Conservation (phyloP, 2,329 filamentous ascomycete species). For the Trichoderma pleuroti region DNA sequence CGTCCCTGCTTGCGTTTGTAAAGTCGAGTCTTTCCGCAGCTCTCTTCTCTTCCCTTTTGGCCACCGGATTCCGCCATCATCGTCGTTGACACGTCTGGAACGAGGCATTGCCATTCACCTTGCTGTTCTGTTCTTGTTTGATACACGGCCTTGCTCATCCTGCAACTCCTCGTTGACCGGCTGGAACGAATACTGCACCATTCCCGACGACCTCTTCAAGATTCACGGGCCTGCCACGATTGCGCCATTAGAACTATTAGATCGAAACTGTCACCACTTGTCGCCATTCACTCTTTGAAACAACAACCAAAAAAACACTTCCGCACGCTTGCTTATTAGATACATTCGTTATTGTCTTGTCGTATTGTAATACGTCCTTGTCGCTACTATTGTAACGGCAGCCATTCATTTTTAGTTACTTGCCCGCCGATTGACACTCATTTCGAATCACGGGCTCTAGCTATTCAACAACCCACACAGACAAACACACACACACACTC, state of each 20-base stretch:
- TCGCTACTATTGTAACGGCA: constrained; percentile 6
- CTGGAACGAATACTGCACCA: not conserved
- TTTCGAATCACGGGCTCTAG: constrained; percentile 1
- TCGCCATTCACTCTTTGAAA: constrained; percentile 13
- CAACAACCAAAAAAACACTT: not conserved
- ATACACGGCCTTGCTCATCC: not conserved
- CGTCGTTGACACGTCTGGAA: constrained; percentile 32
- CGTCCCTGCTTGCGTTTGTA: constrained; percentile 15
- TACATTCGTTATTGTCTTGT: constrained; percentile 7
- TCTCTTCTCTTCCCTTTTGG: not conserved
- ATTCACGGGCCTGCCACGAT: not conserved
- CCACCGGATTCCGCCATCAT: constrained; percentile 29
- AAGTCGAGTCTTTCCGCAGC: constrained; percentile 9
- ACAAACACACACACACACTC: not conserved
- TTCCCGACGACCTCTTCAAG: constrained; percentile 6
- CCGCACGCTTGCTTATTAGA: constrained; percentile 1
- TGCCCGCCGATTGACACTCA: not conserved
- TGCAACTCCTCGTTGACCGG: not conserved
- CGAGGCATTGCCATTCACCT: constrained; percentile 24
- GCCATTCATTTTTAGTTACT: constrained; percentile 13
- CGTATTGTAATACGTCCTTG: constrained; percentile 4
- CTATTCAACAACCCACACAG: not conserved
- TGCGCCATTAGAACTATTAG: not conserved
- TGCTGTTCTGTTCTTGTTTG: not conserved
- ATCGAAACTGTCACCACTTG: constrained; percentile 1